phyloP scores from a whole-genome alignment of 2,329 filamentous ascomycete genomes.

The Fusarium palustre region DNA sequence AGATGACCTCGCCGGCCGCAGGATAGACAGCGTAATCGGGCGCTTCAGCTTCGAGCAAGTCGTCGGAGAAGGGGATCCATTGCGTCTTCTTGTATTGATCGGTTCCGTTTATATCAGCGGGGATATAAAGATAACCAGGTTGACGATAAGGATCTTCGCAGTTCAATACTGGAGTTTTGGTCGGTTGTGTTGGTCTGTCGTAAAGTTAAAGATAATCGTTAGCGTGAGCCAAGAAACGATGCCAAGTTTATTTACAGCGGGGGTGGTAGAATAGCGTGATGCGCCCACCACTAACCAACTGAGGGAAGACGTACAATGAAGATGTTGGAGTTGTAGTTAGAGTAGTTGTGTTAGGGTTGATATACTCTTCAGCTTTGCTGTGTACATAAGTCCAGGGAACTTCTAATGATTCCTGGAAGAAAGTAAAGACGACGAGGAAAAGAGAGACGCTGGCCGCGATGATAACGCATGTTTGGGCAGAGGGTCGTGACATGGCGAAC shows the following conservation, averaged over 20 bases:
- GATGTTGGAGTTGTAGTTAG: neutral
- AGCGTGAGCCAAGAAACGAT: conserved; percentile 19
- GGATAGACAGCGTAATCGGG: conserved; percentile 59
- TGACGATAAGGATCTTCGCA: conserved; percentile 54
- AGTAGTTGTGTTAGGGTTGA: neutral
- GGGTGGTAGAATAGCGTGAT: neutral
- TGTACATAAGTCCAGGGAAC: conserved; percentile 30
- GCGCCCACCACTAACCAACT: neutral
- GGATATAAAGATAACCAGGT: conserved; percentile 69
- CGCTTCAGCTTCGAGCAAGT: conserved; percentile 70
- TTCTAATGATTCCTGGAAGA: conserved; percentile 31
- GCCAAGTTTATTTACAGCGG: conserved; percentile 22
- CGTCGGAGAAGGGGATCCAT: conserved; percentile 34
- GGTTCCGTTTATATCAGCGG: conserved; percentile 51
- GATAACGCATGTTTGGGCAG: conserved; percentile 18
- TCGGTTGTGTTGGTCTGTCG: conserved; percentile 3
- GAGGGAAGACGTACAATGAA: conserved; percentile 14
- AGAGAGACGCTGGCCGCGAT: conserved; percentile 31
- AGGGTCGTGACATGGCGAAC: conserved; percentile 29
- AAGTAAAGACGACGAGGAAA: conserved; percentile 32
- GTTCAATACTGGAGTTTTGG: conserved; percentile 4
- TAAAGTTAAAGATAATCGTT: conserved; percentile 13
- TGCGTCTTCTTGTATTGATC: conserved; percentile 71
- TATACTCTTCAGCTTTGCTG: conserved; percentile 28
- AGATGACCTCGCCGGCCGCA: conserved; percentile 63